Conservation (phyloP, 1,139 yeast genomes). For the Candida glucosophila region DNA sequence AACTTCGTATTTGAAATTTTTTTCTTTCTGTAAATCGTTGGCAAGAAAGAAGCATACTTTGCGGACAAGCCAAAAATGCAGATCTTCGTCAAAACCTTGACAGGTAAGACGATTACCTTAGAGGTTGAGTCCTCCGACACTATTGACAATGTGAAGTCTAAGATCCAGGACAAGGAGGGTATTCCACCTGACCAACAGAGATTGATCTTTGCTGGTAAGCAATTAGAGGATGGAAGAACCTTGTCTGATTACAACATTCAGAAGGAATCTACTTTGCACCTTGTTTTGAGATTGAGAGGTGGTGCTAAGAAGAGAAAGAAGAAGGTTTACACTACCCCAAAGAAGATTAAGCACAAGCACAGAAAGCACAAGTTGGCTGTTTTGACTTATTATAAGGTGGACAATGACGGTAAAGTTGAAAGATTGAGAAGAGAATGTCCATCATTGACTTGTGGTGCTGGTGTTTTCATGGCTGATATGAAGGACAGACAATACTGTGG, state of each 20-base stretch:
- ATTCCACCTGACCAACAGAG: constrained; percentile 99
- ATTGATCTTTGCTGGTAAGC: constrained; percentile 99
- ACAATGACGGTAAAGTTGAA: constrained; percentile 96
- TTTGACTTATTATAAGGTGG: constrained; percentile 98
- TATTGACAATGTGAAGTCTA: constrained; percentile 97
- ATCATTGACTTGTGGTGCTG: constrained; percentile 90
- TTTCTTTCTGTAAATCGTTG: constrained; percentile 15
- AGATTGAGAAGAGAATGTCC: constrained; percentile 99
- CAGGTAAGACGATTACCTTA: constrained; percentile 98
- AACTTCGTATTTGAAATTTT: too few species aligned
- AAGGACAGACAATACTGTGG: constrained; percentile 99
- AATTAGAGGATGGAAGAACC: constrained; percentile 98
- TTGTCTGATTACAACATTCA: constrained; percentile 99
- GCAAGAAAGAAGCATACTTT: constrained; percentile 46
- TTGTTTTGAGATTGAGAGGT: constrained; percentile 98
- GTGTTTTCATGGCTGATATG: constrained; percentile 99
- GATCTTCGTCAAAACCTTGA: constrained; percentile 97
- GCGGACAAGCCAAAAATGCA: constrained; percentile 72
- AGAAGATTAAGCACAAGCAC: constrained; percentile 99
- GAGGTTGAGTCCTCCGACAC: constrained; percentile 99
- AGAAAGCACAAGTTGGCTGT: constrained; percentile 99
- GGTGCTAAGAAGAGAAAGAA: constrained; percentile 99
- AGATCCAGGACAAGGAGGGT: constrained; percentile 99
- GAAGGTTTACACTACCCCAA: constrained; percentile 99
- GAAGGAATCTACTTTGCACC: constrained; percentile 97